phyloP scores from a whole-genome alignment of 495 filamentous ascomycete genomes.

The Hypoxylon fuscum region DNA sequence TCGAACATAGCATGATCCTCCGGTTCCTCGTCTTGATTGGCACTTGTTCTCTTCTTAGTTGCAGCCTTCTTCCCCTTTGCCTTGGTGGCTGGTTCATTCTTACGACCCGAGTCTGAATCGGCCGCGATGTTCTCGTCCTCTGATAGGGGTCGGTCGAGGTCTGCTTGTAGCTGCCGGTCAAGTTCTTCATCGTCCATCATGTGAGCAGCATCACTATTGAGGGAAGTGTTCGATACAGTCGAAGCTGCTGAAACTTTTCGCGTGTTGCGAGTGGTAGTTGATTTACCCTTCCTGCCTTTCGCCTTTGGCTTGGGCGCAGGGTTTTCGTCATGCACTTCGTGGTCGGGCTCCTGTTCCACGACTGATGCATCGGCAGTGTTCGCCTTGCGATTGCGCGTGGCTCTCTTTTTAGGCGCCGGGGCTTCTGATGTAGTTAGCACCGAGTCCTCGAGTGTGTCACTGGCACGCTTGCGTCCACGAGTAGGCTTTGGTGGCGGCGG shows the following conservation, averaged over 20 bases:
- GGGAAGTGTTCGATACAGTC: constrained; percentile 48
- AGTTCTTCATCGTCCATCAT: constrained; percentile 70
- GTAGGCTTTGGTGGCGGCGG: constrained; percentile 52
- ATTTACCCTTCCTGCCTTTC: constrained; percentile 46
- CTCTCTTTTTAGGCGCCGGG: constrained; percentile 73
- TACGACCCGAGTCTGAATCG: constrained; percentile 49
- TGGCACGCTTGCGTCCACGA: constrained; percentile 71
- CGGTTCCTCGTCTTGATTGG: constrained; percentile 25
- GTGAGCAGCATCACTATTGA: constrained; percentile 47
- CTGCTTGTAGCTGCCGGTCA: constrained; percentile 73
- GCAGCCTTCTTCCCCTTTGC: constrained; percentile 49
- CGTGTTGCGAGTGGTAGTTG: constrained; percentile 50
- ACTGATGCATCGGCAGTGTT: constrained; percentile 37
- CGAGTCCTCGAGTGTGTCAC: constrained; percentile 65
- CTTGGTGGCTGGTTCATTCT: constrained; percentile 42
- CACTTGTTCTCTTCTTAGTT: constrained; percentile 8
- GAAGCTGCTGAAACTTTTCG: constrained; percentile 64
- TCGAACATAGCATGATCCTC: constrained; percentile 57
- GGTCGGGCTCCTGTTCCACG: constrained; percentile 39
- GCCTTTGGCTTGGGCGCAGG: constrained; percentile 36
- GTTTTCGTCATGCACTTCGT: constrained; percentile 47
- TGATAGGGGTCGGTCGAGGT: constrained; percentile 66
- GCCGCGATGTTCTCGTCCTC: constrained; percentile 60
- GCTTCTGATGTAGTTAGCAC: constrained; percentile 51
- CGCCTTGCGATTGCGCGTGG: constrained; percentile 59